These are phyloP conservation scores for Penicillium freii DNA, from an alignment of 2,329 filamentous ascomycete genomes.

Conservation along the genomic window DNA sequence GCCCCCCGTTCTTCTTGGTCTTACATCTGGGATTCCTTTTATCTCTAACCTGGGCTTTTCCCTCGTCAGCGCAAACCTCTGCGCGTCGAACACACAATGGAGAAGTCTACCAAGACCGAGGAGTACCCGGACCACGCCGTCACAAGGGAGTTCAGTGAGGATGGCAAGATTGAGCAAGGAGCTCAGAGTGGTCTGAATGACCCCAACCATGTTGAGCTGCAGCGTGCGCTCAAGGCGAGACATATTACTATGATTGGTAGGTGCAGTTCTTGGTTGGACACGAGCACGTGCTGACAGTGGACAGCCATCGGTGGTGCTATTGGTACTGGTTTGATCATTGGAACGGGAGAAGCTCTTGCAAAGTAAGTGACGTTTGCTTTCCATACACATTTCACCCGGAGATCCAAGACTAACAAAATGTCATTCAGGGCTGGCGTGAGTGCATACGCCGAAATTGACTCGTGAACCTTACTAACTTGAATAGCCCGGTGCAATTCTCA, in stretches of 20 bases:
- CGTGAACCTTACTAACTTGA: slow-evolving; percentile 5
- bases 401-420: slow-evolving; percentile 13
- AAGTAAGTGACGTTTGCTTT: slow-evolving; percentile 28
- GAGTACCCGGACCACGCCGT: slow-evolving; percentile 23
- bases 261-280: not conserved
- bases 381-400: not conserved
- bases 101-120: slow-evolving; percentile 9
- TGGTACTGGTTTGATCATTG: slow-evolving; percentile 44
- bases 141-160: slow-evolving; percentile 19
- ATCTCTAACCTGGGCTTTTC: not conserved
- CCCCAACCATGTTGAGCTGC: slow-evolving; percentile 35
- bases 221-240: slow-evolving; percentile 43
- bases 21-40: not conserved
- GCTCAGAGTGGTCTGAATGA: slow-evolving; percentile 22
- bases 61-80: not conserved
- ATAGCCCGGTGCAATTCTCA: slow-evolving; percentile 43
- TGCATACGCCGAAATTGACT: slow-evolving; percentile 3
- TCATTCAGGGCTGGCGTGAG: slow-evolving; percentile 37
- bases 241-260: slow-evolving; percentile 46
- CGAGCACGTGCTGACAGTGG: slow-evolving; percentile 9
- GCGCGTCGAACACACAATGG: slow-evolving; percentile 2
- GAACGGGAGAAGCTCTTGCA: slow-evolving; percentile 40
- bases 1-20: not conserved
- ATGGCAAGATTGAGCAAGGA: slow-evolving; percentile 22
- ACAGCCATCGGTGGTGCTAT: slow-evolving; percentile 45